Percentiles rank a stretch among this genome's conserved stretches.
Conservation (phyloP, 352 stramenopile genomes). For the Phytophthora crassamura region DNA sequence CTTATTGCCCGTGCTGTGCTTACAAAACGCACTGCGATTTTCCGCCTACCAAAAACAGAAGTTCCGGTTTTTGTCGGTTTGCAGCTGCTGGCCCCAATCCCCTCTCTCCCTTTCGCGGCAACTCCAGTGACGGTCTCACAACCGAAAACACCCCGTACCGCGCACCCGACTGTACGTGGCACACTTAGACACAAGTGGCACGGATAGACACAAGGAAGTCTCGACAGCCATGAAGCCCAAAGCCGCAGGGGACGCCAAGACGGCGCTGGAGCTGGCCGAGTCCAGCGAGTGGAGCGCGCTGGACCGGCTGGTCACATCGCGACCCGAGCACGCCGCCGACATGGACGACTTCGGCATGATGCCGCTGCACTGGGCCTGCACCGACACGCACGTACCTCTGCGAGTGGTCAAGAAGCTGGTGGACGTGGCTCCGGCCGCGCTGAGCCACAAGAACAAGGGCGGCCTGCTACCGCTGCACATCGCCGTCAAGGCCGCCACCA, state of each 20-base stretch:
- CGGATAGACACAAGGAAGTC: neutral
- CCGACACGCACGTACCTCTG: conserved; percentile 68
- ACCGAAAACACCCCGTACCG: conserved; percentile 25
- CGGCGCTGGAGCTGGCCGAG: conserved; percentile 79
- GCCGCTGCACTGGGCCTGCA: conserved; percentile 87
- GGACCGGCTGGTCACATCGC: conserved; percentile 57
- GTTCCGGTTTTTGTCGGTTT: too few relatives aligned
- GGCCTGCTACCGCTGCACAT: conserved; percentile 84
- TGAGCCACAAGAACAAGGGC: conserved; percentile 78
- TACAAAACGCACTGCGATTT: too few relatives aligned
- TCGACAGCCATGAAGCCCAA: conserved; percentile 36
- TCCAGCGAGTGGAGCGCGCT: conserved; percentile 73
- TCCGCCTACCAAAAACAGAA: too few relatives aligned
- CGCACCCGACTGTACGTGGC: conserved; percentile 1
- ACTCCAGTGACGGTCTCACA: conserved; percentile 38
- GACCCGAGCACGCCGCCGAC: conserved; percentile 67
- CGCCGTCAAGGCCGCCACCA: conserved; percentile 76
- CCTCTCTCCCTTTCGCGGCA: conserved; percentile 19
- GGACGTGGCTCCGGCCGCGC: conserved; percentile 58
- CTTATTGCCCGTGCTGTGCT: too few relatives aligned
- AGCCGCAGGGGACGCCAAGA: conserved; percentile 33
- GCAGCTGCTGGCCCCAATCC: neutral
- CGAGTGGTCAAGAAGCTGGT: conserved; percentile 73
- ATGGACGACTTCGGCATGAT: conserved; percentile 90
- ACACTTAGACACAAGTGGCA: neutral